Percentiles rank a stretch among this genome's conserved stretches.
Conservation (phyloP, 2,329 filamentous ascomycete genomes). For the Pseudopyrenochaeta lycopersici region DNA sequence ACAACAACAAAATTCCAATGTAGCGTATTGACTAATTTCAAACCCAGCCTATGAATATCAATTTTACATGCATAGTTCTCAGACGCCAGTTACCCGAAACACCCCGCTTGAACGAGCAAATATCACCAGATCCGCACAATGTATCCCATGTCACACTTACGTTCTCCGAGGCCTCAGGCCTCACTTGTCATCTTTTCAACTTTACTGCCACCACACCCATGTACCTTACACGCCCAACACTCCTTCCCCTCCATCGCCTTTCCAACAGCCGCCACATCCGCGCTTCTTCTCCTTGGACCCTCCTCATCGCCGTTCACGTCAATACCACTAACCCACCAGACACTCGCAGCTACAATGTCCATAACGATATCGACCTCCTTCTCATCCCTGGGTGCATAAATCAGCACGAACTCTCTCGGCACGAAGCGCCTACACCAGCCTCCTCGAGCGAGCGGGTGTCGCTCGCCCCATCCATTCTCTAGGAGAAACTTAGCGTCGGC, state of each 20-base stretch:
- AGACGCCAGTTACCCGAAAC: slow-evolving; percentile 12
- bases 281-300: slow-evolving; percentile 31
- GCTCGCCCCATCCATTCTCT: slow-evolving; percentile 80
- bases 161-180: slow-evolving; percentile 17
- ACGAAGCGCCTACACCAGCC: slow-evolving; percentile 74
- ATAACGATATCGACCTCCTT: slow-evolving; percentile 73
- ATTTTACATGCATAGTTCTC: background rate
- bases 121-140: slow-evolving; percentile 4
- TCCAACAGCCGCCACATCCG: slow-evolving; percentile 31
- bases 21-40: background rate
- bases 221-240: slow-evolving; percentile 38
- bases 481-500: slow-evolving; percentile 77
- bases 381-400: slow-evolving; percentile 79
- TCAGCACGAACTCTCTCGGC: slow-evolving; percentile 78
- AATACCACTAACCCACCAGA: slow-evolving; percentile 69
- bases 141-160: background rate
- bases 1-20: background rate
- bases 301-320: slow-evolving; percentile 35
- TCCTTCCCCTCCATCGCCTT: slow-evolving; percentile 25
- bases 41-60: background rate
- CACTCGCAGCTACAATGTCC: slow-evolving; percentile 75
- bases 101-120: slow-evolving; percentile 18
- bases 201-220: slow-evolving; percentile 31
- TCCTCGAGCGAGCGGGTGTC: slow-evolving; percentile 71
- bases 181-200: slow-evolving; percentile 38